Percentiles rank a stretch among this genome's conserved stretches.
phyloP scores from a whole-genome alignment of 1,139 yeast genomes.

The Keqinozyma sinolaborantium region DNA sequence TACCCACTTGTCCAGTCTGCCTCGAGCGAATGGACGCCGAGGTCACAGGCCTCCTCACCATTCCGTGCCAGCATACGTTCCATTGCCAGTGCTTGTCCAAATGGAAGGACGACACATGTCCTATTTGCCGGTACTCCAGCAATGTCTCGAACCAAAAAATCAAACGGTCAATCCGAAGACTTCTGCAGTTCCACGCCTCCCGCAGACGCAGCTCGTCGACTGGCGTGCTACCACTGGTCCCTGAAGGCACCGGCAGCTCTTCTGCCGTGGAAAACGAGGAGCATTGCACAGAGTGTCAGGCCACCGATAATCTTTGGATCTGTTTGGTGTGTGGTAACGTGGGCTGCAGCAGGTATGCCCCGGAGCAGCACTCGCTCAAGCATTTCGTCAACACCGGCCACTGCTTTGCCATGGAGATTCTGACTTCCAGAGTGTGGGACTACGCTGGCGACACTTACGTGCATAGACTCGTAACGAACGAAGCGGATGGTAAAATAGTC shows the following conservation, averaged over 20 bases:
- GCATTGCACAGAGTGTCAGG: constrained; percentile 33
- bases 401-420: constrained; percentile 88
- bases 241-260: background rate
- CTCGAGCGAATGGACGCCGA: constrained; percentile 84
- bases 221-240: constrained; percentile 13
- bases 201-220: constrained; percentile 4
- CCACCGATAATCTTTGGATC: constrained; percentile 35
- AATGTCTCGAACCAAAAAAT: constrained; percentile 34
- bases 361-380: constrained; percentile 75
- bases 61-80: constrained; percentile 91
- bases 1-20: constrained; percentile 94
- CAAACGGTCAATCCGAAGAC: constrained; percentile 29
- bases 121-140: constrained; percentile 82
- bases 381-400: constrained; percentile 80
- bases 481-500: constrained; percentile 79
- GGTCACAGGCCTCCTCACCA: constrained; percentile 78
- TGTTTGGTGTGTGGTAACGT: constrained; percentile 46
- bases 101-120: constrained; percentile 92
- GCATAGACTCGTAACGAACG: constrained; percentile 80
- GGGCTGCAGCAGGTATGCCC: constrained; percentile 65
- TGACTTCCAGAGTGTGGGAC: constrained; percentile 91
- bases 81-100: constrained; percentile 86
- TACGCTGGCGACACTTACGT: constrained; percentile 91
- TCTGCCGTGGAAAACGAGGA: constrained; percentile 17
- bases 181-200: constrained; percentile 24